Conservation (phyloP, 2,329 filamentous ascomycete genomes). For the Elsinoe arachidis region DNA sequence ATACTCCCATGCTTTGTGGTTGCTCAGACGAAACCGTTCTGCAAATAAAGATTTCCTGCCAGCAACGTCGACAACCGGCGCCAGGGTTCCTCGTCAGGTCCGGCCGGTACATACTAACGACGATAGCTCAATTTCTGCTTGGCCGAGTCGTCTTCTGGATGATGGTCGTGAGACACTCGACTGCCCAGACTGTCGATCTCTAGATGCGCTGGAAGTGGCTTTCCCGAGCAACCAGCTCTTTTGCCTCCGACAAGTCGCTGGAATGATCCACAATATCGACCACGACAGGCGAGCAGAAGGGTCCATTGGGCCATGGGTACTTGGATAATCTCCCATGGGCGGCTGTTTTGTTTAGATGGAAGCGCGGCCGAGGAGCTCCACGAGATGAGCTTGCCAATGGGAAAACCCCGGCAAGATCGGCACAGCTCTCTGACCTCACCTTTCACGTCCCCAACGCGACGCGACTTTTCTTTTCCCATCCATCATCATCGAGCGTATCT, state of each 20-base stretch:
- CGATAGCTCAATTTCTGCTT: neutral
- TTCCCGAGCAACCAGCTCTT: neutral
- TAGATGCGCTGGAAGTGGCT: neutral
- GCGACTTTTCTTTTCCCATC: constrained; percentile 1
- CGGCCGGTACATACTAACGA: neutral
- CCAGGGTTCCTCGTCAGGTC: neutral
- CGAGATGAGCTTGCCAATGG: neutral
- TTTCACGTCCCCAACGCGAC: neutral
- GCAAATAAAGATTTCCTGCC: neutral
- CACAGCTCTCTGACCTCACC: neutral
- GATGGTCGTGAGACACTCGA: neutral
- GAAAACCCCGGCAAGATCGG: constrained; percentile 1
- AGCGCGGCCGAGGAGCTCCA: neutral
- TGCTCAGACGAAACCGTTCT: neutral
- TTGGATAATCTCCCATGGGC: too few relatives aligned
- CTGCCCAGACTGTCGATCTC: neutral
- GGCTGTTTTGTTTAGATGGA: too few relatives aligned
- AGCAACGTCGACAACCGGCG: neutral
- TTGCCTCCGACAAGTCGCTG: neutral
- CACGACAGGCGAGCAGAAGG: neutral
- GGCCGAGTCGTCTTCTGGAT: neutral
- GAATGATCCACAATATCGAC: neutral
- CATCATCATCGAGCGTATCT: constrained; percentile 3
- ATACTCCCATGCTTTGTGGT: neutral
- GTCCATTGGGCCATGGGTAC: too few relatives aligned